These are phyloP conservation scores for Dimocarpus longan DNA, from an alignment of 345 rosid species.

Conservation along the genomic window DNA sequence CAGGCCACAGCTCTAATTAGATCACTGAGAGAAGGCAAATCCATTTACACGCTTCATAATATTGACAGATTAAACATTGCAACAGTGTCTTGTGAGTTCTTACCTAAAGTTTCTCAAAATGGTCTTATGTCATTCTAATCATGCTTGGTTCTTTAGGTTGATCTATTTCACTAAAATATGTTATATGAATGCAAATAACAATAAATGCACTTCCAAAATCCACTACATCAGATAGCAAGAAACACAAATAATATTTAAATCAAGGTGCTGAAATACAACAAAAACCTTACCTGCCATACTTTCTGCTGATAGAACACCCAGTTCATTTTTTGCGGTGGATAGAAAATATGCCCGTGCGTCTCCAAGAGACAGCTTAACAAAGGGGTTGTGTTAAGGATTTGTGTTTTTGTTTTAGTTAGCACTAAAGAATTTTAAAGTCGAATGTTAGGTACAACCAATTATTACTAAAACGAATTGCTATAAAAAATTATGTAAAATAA, in stretches of 20 bases:
- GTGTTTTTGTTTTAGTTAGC: background rate
- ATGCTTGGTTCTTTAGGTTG: background rate
- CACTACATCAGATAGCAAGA: background rate
- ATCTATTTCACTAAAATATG: background rate
- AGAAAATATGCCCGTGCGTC: slow-evolving; percentile 94
- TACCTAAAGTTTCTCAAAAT: no score
- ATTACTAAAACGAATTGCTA: background rate
- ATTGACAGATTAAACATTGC: background rate
- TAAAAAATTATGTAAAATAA: background rate
- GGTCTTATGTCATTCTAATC: background rate
- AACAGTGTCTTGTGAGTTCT: background rate
- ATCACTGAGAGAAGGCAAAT: background rate
- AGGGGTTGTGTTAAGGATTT: slow-evolving; percentile 28
- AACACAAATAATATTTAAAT: background rate
- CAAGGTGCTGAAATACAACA: background rate
- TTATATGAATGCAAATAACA: background rate
- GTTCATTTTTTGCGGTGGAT: slow-evolving; percentile 87
- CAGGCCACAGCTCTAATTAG: background rate
- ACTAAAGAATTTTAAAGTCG: background rate
- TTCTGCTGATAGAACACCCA: slow-evolving; percentile 90
- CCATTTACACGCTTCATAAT: background rate
- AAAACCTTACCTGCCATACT: slow-evolving; percentile 70
- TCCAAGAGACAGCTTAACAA: slow-evolving; percentile 79
- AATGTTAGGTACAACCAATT: background rate
- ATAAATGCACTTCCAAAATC: background rate